Conservation (phyloP, 75 land plant genomes). For the Chamaecyparis obtusa region DNA sequence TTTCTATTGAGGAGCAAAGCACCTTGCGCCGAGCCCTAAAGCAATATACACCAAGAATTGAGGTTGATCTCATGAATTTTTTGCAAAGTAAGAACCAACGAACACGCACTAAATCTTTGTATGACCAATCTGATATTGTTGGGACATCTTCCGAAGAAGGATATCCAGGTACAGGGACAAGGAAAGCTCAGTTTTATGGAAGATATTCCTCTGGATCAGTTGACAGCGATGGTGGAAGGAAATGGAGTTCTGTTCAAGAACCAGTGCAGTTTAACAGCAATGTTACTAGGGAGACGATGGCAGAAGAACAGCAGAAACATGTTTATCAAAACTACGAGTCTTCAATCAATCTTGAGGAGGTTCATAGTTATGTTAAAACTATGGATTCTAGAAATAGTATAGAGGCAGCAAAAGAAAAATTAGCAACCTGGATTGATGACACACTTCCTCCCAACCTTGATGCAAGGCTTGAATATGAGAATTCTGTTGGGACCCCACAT, state of each 20-base stretch:
- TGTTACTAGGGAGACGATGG: constrained; percentile 23
- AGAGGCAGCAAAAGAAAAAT: constrained; percentile 23
- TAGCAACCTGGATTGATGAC: constrained; percentile 37
- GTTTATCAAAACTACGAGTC: constrained; percentile 33
- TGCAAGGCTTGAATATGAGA: constrained; percentile 26
- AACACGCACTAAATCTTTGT: constrained; percentile 55
- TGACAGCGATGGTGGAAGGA: constrained; percentile 70
- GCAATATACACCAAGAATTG: constrained; percentile 97
- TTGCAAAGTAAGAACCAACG: constrained; percentile 90
- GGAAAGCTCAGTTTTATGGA: constrained; percentile 56
- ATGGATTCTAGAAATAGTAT: constrained; percentile 25
- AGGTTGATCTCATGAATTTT: constrained; percentile 93
- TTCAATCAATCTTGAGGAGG: constrained; percentile 33
- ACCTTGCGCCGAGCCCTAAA: constrained; percentile 86
- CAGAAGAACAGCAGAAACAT: constrained; percentile 45
- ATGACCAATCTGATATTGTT: constrained; percentile 72
- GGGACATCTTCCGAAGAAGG: constrained; percentile 79
- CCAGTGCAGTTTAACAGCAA: constrained; percentile 30
- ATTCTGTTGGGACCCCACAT: constrained; percentile 32
- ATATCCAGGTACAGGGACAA: constrained; percentile 33
- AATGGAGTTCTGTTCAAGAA: constrained; percentile 74
- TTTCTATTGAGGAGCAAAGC: constrained; percentile 97
- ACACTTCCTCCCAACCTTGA: constrained; percentile 38
- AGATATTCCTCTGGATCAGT: constrained; percentile 79
- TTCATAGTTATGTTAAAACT: constrained; percentile 19